Percentiles rank a stretch among this genome's conserved stretches.
phyloP scores from a whole-genome alignment of 139 green algal species.

The Trebouxia sp. region DNA sequence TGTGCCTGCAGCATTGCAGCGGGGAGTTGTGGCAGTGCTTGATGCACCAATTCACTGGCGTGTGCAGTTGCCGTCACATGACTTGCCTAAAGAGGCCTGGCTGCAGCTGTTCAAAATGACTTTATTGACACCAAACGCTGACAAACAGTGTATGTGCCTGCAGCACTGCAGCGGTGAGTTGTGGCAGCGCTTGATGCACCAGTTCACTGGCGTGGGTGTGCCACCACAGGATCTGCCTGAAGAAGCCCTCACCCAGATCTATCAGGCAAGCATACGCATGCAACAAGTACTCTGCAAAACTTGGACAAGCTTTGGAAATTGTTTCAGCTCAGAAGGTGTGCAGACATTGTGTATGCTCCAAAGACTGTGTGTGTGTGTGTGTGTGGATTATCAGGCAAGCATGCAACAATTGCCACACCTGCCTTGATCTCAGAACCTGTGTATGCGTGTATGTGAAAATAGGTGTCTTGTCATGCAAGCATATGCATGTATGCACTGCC shows the following conservation, averaged over 20 bases:
- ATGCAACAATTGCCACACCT: too few species aligned
- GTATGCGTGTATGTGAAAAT: too few species aligned
- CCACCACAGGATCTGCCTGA: constrained; percentile 41
- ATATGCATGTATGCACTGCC: too few species aligned
- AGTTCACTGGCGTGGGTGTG: constrained; percentile 29
- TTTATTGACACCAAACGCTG: not conserved
- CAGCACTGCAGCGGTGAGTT: constrained; percentile 19
- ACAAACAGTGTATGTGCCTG: not conserved
- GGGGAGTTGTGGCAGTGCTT: constrained; percentile 29
- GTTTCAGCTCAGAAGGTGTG: not conserved
- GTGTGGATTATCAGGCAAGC: too few species aligned
- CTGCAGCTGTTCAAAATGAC: not conserved
- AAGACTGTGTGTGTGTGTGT: too few species aligned
- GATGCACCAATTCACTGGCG: constrained; percentile 32
- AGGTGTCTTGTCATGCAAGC: too few species aligned
- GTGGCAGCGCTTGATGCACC: constrained; percentile 34
- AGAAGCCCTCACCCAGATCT: constrained; percentile 62
- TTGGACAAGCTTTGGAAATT: not conserved
- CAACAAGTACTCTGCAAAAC: not conserved
- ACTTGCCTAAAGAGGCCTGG: constrained; percentile 51
- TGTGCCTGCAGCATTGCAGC: constrained; percentile 27
- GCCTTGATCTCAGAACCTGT: too few species aligned
- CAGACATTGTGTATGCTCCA: too few species aligned
- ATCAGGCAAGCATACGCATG: constrained; percentile 21
- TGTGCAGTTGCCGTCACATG: constrained; percentile 17